phyloP scores from a whole-genome alignment of 805 yeast species.

The Pichia rugopelliculosa region DNA sequence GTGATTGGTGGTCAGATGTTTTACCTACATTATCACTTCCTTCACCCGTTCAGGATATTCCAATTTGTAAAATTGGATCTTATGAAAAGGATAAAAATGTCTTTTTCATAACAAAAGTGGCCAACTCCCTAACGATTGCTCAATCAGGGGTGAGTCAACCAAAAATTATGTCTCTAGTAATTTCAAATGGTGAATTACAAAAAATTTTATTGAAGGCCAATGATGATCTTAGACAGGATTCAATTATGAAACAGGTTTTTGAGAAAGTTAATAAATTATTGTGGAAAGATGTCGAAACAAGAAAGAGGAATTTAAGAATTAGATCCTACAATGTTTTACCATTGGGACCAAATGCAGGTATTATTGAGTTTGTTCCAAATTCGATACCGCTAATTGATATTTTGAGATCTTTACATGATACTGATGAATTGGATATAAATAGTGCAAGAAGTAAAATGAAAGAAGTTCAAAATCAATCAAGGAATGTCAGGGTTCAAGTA shows the following conservation, averaged over 20 bases:
- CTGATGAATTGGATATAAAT: conserved; percentile 41
- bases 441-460: conserved; percentile 63
- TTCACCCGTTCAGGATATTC: conserved; percentile 52
- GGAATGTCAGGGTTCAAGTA: conserved; percentile 34
- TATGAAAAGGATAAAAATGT: conserved; percentile 28
- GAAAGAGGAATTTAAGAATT: conserved; percentile 51
- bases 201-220: conserved; percentile 71
- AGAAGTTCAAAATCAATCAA: conserved; percentile 40
- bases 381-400: conserved; percentile 67
- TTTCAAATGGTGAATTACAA: conserved; percentile 53
- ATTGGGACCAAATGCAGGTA: conserved; percentile 78
- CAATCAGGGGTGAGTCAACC: conserved; percentile 83
- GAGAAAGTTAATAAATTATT: conserved; percentile 72
- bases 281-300: conserved; percentile 44
- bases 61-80: conserved; percentile 35
- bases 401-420: conserved; percentile 54
- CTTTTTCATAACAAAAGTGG: conserved; percentile 35
- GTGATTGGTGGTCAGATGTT: conserved; percentile 50
- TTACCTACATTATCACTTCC: conserved; percentile 48
- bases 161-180: conserved; percentile 52
- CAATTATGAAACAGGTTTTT: conserved; percentile 96
- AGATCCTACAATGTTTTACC: conserved; percentile 89
- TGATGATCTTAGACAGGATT: conserved; percentile 92
- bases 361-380: conserved; percentile 81
- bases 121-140: conserved; percentile 50